Base-by-base conservation (phyloP, 495 filamentous ascomycete genomes). In the Tuber microsphaerosporum region DNA sequence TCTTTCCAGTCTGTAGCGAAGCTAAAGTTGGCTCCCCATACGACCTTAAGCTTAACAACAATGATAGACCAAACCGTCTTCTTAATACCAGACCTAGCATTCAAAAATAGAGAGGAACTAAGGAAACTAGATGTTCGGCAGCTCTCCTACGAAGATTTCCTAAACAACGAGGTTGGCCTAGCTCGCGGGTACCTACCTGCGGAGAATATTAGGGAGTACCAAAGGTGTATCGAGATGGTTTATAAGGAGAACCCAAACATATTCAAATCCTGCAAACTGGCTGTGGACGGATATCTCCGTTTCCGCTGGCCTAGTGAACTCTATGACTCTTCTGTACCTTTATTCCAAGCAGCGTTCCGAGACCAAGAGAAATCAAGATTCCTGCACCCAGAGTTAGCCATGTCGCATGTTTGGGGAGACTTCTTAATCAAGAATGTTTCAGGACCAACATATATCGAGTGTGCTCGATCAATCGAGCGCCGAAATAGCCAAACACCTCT, bases 291-390 rank as follows among this genome's bases (percentile, higher is more conserved):
- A 5, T 1, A 41, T 3, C 39, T 41, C 39, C 5, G 39, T 41
- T 41, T 41, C 39, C 4, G 39, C 5, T 5, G 3, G 5, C 39
- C 39, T 41, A 41, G 39, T 41, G 5, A 1, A 1, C 39, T 41
- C 39, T 41, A 41, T 41, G 39, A 41, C 39, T 41, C 39, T 41
- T 56, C 34, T 42, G 48, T 73, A 22, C 5, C n/a, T 46, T 65
- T 76, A 37, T 82, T 81, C 56, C n/a, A 42, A 45, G 79, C 80
- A 22, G 80, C 80, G 31, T 82, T 82, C 71, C 73, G 78, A 73
- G 77, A 74, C 70, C 37, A 72, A 7, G 42, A 71, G 37, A 74
- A 73, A 70, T 51, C 73, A 45, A 56, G 46, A 37, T 82, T 82
- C 45, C 26, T 82, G 2, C 80, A 81, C 42, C 72, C 72, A 8